Evolutionary conservation across 2,329 filamentous ascomycete species (phyloP), one percentile per base, ranked within the genome.

Genomic region (Hypoxylon sp.): DNA sequence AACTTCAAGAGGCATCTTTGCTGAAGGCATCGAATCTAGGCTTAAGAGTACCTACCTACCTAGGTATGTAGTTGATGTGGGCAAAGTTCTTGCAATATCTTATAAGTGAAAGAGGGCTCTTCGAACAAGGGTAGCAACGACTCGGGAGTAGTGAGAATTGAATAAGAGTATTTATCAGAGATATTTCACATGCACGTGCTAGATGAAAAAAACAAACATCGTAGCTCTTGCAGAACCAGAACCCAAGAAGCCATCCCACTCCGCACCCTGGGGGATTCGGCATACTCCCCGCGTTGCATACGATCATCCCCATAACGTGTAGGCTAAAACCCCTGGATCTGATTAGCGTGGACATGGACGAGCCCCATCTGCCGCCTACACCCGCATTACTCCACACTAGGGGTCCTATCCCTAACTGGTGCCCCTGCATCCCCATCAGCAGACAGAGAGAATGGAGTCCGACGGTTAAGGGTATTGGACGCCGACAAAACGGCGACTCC

Each of bases 1-100:
- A 5, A 22, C 41, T 2, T 44, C 41, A 19, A 44, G 17, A 44
- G 79, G 70, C 81, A 84, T 84, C 56, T 59, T 51, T 3, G 22
- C 39, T 63, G 19, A 17, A 10, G 34, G 15, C 17, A 44, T 20
- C 41, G 17, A 13, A 22, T 44, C 4, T 3, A 41, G 17, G 7
- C 7, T 41, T 13, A 7, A 41, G 37, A n/a, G n/a, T n/a, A n/a
- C n/a, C n/a, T n/a, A n/a, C n/a, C n/a, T n/a, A n/a, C n/a, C n/a
- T n/a, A n/a, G n/a, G n/a, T n/a, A n/a, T 6, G 37, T 8, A 8
- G 8, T 13, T 13, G 2, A 19, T 41, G 4, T 41, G 7, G 3
- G 15, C 15, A 17, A 8, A 26, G 24, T 26, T 26, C 24, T 7
- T 26, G 24, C 24, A 7, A 26, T 4, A 26, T 4, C 24, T 26